A percentile compares a stretch with the other conserved stretches of the same genome.
These are phyloP conservation scores for Polyporus tsugae DNA, from an alignment of 1,284 basidiomycete genomes.

Conservation along the genomic window DNA sequence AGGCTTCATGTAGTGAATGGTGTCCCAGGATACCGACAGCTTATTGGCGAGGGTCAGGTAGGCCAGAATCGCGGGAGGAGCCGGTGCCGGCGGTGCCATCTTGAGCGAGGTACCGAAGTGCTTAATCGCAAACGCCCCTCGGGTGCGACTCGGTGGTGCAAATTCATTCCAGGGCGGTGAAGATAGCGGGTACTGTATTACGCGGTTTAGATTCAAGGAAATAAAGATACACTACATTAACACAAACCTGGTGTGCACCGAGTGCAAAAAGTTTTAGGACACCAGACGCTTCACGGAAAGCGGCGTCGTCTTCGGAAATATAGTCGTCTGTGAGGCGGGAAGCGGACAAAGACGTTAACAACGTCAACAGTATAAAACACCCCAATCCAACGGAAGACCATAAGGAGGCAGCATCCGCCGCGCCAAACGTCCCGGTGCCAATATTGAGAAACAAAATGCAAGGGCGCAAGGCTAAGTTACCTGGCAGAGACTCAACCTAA, in stretches of 20 bases:
- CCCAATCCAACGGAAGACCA: too few species aligned
- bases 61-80: constrained; percentile 73
- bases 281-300: constrained; percentile 54
- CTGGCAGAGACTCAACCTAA: neutral
- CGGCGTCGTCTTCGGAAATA: constrained; percentile 43
- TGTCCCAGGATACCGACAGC: constrained; percentile 40
- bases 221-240: neutral
- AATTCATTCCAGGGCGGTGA: constrained; percentile 67
- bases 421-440: neutral
- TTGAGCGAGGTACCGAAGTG: constrained; percentile 54
- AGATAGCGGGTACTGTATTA: constrained; percentile 64
- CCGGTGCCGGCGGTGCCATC: constrained; percentile 63
- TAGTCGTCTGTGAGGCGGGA: constrained; percentile 53
- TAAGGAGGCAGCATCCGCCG: neutral
- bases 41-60: constrained; percentile 66
- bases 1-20: constrained; percentile 46
- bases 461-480: neutral
- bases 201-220: neutral
- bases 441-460: neutral
- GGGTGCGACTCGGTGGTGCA: constrained; percentile 44
- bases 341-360: neutral
- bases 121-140: constrained; percentile 32
- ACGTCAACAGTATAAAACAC: neutral
- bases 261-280: constrained; percentile 69
- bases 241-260: constrained; percentile 68